Evolutionary conservation across 192 early-diverging fungal genomes (phyloP), one percentile per base, ranked within the genome.

Genomic region (Entomortierella beljakovae): DNA sequence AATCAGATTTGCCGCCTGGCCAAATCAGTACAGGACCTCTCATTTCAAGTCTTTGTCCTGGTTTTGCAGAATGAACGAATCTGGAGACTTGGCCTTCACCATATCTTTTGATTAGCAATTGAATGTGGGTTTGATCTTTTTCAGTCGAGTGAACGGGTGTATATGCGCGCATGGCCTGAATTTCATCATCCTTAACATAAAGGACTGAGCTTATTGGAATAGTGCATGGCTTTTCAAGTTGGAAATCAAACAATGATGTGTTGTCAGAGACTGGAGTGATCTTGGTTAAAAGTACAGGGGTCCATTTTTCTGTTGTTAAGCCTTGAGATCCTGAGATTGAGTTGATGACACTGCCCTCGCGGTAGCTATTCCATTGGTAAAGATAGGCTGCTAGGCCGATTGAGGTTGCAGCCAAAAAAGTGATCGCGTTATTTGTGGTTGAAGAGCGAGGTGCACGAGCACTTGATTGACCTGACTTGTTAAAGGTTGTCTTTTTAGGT

Each of bases 81-180:
- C 87, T 82, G 15, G 92, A 92, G 4, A 94, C 72, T 9, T 87
- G 87, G n/a, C 91, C 91, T 48, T 83, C 66, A 10, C 83, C 70
- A 67, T 92, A 94, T 13, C 83, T 82, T 71, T 92, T 92, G 42
- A 94, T 83, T 6, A 92, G 65, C 43, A 94, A 75, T 42, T 94
- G 91, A 25, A 92, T 40, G 52, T 83, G 73, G 6, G 85, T 84
- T 35, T 86, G 82, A 6, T 77, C 66, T 6, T 66, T 61, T 10
- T 88, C 80, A 0, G 72, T 60, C 29, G 81, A 79, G 35, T 81
- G 87, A 2, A 93, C 80, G 4, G 92, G 92, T 25, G 92, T 93
- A 58, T 92, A 93, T 3, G 86, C 85, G 15, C 92, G 74, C 80
- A 87, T 86, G 26, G 89, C 89, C 67, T 93, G 90, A 54, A 91